These are phyloP conservation scores for Cnidoscolus chayamansa DNA, from an alignment of 441 rosid species.

Conservation along the genomic window DNA sequence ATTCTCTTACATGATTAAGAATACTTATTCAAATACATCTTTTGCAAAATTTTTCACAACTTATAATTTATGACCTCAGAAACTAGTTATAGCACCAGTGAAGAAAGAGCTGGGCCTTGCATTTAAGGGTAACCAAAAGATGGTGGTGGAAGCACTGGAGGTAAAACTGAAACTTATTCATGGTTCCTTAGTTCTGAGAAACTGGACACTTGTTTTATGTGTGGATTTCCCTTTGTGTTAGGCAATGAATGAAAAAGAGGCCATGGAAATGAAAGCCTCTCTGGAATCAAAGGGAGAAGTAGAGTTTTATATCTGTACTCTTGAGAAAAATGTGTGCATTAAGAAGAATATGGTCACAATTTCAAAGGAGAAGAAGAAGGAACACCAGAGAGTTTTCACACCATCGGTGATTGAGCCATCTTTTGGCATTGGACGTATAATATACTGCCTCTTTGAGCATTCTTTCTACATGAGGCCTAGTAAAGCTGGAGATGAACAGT, in stretches of 20 bases:
- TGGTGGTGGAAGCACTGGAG: slow-evolving; percentile 71
- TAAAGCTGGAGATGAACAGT: slow-evolving; percentile 63
- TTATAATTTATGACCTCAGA: slow-evolving; percentile 33
- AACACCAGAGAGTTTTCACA: slow-evolving; percentile 65
- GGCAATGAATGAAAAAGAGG: slow-evolving; percentile 66
- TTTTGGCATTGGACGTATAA: slow-evolving; percentile 67
- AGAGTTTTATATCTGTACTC: slow-evolving; percentile 53
- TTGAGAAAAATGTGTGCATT: slow-evolving; percentile 45
- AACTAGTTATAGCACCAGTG: slow-evolving; percentile 52
- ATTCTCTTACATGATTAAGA: slow-evolving; percentile 1
- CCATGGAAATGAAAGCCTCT: slow-evolving; percentile 53
- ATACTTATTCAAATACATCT: not conserved
- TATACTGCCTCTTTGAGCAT: slow-evolving; percentile 70
- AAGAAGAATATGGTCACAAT: slow-evolving; percentile 63
- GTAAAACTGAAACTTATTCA: slow-evolving; percentile 27
- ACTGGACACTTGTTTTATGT: not conserved
- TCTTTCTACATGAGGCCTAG: slow-evolving; percentile 62
- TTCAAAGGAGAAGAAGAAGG: slow-evolving; percentile 69
- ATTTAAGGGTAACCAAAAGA: slow-evolving; percentile 60
- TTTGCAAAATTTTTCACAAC: not conserved
- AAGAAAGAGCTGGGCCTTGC: slow-evolving; percentile 72
- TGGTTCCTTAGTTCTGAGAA: not conserved
- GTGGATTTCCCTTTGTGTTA: slow-evolving; percentile 14
- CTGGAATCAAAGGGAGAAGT: slow-evolving; percentile 62
- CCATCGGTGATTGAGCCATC: slow-evolving; percentile 79